A percentile compares a stretch with the other conserved stretches of the same genome.
Evolutionary conservation across 2,329 filamentous ascomycete genomes (phyloP).

Genomic region (Nemania abortiva): DNA sequence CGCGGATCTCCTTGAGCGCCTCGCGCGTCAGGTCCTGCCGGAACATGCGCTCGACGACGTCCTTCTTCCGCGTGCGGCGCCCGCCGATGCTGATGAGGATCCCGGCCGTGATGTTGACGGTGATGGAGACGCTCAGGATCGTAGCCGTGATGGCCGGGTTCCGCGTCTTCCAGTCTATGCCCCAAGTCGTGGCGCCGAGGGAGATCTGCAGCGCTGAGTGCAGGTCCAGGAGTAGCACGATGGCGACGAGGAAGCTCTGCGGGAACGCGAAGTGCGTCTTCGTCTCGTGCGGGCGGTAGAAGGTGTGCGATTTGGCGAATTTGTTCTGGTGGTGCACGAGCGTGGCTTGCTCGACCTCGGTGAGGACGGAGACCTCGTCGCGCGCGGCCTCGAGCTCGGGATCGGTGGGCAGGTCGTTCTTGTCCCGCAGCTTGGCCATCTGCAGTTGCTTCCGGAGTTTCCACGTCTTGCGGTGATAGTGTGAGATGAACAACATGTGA

Average conservation of each 20-base stretch:
- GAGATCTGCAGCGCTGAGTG: slow-evolving; percentile 85
- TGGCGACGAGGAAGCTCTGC: slow-evolving; percentile 76
- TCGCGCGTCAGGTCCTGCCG: slow-evolving; percentile 78
- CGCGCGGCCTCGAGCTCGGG: slow-evolving; percentile 57
- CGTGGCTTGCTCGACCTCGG: slow-evolving; percentile 72
- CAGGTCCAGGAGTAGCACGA: slow-evolving; percentile 82
- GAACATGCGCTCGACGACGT: slow-evolving; percentile 81
- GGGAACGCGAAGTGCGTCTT: slow-evolving; percentile 85
- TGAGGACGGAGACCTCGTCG: slow-evolving; percentile 71
- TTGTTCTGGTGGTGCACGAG: slow-evolving; percentile 83
- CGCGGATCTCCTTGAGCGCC: slow-evolving; percentile 60
- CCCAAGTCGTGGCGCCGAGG: slow-evolving; percentile 82
- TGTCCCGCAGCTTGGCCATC: slow-evolving; percentile 73
- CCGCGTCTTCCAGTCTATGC: slow-evolving; percentile 76
- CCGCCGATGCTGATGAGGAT: slow-evolving; percentile 83
- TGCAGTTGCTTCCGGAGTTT: slow-evolving; percentile 70
- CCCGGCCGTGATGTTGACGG: slow-evolving; percentile 81
- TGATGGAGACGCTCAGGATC: slow-evolving; percentile 83
- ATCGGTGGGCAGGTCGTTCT: slow-evolving; percentile 73
- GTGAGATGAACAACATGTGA: slow-evolving; percentile 85
- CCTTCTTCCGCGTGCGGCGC: slow-evolving; percentile 83
- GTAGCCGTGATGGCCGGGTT: slow-evolving; percentile 81
- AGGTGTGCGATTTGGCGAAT: slow-evolving; percentile 84
- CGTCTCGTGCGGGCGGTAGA: slow-evolving; percentile 91
- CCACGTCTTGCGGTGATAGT: slow-evolving; percentile 76